Base-by-base conservation (phyloP, 768 basidiomycete species). In the Kwoniella sp. region DNA sequence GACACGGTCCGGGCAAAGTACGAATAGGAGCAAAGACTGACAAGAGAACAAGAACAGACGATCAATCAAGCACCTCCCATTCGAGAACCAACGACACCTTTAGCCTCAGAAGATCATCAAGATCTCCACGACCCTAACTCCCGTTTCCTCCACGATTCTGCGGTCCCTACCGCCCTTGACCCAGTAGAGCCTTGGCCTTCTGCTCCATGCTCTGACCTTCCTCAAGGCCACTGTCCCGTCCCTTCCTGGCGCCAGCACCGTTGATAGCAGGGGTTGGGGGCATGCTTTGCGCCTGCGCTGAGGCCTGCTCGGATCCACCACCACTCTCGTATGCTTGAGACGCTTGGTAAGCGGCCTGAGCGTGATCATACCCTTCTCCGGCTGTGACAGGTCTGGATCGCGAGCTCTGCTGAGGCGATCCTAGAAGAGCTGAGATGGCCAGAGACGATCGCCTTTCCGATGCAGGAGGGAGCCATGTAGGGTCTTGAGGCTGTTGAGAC, bases 391-490 rank as follows among this genome's bases (percentile, higher is more conserved):
- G 74, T 64, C 74, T 29, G 4, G 72, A 71, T 61, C 72, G 52
- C 11, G 67, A 71, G n/a, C 56, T 48, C 37, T 73, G 70, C 45
- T 72, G 72, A 38, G 76, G 76, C 20, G 72, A 73, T 5, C 74
- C 76, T 11, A 78, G 63, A 31, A 78, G 57, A 47, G 76, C 76
- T 13, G 76, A 78, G 34, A 78, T 78, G 17, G 76, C 76, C 15
- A 78, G 51, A 17, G 72, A 74, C 2, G 74, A 75, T 25, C 76
- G 61, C 28, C 76, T 52, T 50, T 78, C 76, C 1, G 68, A 62
- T 8, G 69, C 63, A 13, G 72, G 74, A 7, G 76, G 76, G 31
- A 78, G 57, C 76, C 76, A 78, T 7, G 55, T 68, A 26, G n/a
- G 61, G 41, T 55, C 74, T 45, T 45, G n/a, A 28, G 23, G 55